Conservation (phyloP, 2,329 filamentous ascomycete species). For the Thermothelomyces thermophilus region DNA sequence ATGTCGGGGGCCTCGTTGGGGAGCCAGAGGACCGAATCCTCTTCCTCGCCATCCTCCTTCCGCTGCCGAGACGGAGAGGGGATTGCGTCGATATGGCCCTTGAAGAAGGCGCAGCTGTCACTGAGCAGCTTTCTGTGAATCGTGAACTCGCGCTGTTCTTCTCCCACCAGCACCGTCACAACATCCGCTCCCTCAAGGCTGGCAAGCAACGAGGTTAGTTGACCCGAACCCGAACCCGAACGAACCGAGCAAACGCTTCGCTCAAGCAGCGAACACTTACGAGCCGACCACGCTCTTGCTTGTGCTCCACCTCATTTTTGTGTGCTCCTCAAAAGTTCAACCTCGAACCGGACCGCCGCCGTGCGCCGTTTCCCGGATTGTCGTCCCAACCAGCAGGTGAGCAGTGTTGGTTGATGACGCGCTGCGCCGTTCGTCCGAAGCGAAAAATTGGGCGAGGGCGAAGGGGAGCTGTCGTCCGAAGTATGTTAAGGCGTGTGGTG, state of each 20-base stretch:
- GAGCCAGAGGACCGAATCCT: slow-evolving; percentile 30
- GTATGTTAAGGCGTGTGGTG: background rate
- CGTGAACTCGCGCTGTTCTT: slow-evolving; percentile 28
- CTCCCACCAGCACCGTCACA: slow-evolving; percentile 30
- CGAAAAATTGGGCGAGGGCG: background rate
- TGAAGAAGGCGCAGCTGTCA: slow-evolving; percentile 43
- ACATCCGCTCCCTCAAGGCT: slow-evolving; percentile 22
- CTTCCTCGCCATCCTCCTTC: slow-evolving; percentile 13
- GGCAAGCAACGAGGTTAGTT: background rate
- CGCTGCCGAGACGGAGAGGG: slow-evolving; percentile 16
- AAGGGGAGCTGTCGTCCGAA: slow-evolving; percentile 1
- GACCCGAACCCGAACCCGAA: no score
- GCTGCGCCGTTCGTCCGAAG: background rate
- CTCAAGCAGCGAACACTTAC: no score
- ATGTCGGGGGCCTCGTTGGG: slow-evolving; percentile 44
- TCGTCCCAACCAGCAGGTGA: background rate
- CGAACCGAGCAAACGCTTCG: no score
- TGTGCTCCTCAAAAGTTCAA: background rate
- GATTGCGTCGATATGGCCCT: slow-evolving; percentile 37
- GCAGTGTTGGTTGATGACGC: background rate
- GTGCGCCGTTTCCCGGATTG: background rate
- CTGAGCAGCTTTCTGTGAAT: slow-evolving; percentile 38
- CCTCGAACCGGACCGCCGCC: background rate
- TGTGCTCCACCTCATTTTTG: slow-evolving; percentile 19
- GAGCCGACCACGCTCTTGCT: slow-evolving; percentile 16